Base-by-base conservation (phyloP, 129 eudicot species). In the Scalesia atractyloides region DNA sequence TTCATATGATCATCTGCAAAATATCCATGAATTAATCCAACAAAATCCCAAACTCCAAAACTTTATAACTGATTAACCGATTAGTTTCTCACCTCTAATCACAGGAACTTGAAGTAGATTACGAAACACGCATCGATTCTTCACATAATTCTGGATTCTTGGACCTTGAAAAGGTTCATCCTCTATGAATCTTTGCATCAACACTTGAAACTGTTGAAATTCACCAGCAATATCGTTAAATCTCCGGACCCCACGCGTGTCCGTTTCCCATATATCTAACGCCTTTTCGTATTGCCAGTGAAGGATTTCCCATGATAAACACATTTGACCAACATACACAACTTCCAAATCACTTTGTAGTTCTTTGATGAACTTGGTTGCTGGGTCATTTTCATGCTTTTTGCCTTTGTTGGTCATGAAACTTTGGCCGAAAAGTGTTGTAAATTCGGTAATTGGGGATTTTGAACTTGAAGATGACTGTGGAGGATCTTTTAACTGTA, bases 161-260 rank as follows among this genome's bases (percentile, higher is more conserved):
- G 99, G 93, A 16, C 96, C 97, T 77, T 88, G 89, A 78, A 88
- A 86, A 30, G 80, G 81, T 79, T 90, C 97, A 52, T 95, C 96
- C 65, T 95, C 99, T 5, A 86, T 33, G 34, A 95, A 95, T 62
- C 99, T 76, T 74, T 87, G 96, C 80, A 95, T 16, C 61, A 95
- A 91, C 56, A 95, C 99, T 77, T 95, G 99, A 80, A 90, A 95
- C 71, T 91, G 97, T 82, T 95, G 99, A 75, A 90, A 90, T 53
- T 90, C 97, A 6, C 84, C 97, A 0, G 95, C 94, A 12, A 88
- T 95, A 64, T 89, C 96, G 63, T 95, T 90, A 16, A 86, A 95
- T 16, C 70, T 73, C 2, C 72, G 82, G 6, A 75, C 58, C 39
- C 84, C 83, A 73, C 76, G 96, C 9, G 94, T 84, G 52, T 88